Evolutionary conservation across 192 early-diverging fungal genomes (phyloP).

Genomic region (Backusella morwellensis): DNA sequence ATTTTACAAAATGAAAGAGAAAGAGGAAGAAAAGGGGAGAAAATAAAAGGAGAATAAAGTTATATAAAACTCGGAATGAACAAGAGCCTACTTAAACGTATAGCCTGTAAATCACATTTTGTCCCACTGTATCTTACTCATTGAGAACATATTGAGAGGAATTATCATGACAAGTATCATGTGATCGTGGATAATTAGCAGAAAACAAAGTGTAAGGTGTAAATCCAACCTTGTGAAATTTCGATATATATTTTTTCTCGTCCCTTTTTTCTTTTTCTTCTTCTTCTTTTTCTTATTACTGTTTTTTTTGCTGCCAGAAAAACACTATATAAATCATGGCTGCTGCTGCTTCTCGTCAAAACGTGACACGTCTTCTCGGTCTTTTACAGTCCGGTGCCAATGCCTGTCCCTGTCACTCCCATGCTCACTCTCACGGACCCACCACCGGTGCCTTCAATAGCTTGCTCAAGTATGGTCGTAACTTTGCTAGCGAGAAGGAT

Average conservation of each 20-base stretch:
- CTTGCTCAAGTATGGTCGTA: constrained; percentile 34
- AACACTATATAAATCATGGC: constrained; percentile 21
- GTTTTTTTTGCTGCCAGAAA: constrained; percentile 4
- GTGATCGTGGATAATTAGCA: constrained; percentile 6
- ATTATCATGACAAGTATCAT: neutral
- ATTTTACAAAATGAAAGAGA: neutral
- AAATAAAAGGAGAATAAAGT: neutral
- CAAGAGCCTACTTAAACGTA: neutral
- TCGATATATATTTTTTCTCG: neutral
- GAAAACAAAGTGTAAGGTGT: neutral
- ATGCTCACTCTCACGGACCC: constrained; percentile 29
- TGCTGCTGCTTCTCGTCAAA: constrained; percentile 34
- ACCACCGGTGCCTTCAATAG: constrained; percentile 20
- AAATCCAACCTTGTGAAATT: neutral
- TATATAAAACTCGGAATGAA: neutral
- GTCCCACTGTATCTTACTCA: neutral
- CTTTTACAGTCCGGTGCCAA: constrained; percentile 24
- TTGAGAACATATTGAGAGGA: neutral
- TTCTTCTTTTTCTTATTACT: constrained; percentile 7
- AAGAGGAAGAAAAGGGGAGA: neutral
- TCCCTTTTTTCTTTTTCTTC: neutral
- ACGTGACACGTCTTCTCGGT: constrained; percentile 29
- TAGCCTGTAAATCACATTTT: neutral
- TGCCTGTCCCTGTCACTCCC: constrained; percentile 38
- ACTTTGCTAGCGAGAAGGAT: constrained; percentile 36